phyloP scores from a whole-genome alignment of 495 filamentous ascomycete genomes.

The Aspergillus cavernicola region DNA sequence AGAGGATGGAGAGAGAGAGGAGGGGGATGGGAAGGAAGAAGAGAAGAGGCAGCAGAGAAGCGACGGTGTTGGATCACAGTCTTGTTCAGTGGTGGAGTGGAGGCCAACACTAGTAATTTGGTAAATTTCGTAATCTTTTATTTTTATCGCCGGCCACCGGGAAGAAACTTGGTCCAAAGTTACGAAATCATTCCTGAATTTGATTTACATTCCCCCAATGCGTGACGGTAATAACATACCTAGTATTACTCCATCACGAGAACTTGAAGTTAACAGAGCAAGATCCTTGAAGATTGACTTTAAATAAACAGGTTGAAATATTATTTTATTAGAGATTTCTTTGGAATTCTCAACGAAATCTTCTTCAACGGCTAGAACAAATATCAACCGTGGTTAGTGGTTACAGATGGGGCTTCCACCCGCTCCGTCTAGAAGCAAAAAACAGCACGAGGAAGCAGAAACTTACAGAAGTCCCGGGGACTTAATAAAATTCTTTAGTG shows the following conservation, averaged over 20 bases:
- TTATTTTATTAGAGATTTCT: too few relatives aligned
- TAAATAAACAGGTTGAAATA: too few relatives aligned
- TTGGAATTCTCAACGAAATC: too few relatives aligned
- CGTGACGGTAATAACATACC: background rate
- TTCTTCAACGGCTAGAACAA: background rate
- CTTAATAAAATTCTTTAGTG: too few relatives aligned
- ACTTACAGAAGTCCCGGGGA: background rate
- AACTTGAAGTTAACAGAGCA: too few relatives aligned
- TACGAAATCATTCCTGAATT: background rate
- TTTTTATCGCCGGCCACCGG: constrained; percentile 6
- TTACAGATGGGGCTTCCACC: background rate
- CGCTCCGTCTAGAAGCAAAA: too few relatives aligned
- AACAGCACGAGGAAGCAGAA: constrained; percentile 4
- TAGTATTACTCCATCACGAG: too few relatives aligned
- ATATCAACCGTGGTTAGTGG: constrained; percentile 1
- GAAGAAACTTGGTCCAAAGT: background rate
- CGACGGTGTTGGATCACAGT: too few relatives aligned
- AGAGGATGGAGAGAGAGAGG: constrained; percentile 1
- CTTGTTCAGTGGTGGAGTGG: background rate
- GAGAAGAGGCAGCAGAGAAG: background rate
- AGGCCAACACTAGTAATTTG: constrained; percentile 1
- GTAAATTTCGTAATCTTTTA: background rate
- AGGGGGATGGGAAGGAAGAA: constrained; percentile 1
- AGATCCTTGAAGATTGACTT: too few relatives aligned
- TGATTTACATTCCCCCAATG: background rate